Percentiles rank a stretch among this genome's conserved stretches.
phyloP scores from a whole-genome alignment of 164 flowering plant species.

The Aristolochia contorta region DNA sequence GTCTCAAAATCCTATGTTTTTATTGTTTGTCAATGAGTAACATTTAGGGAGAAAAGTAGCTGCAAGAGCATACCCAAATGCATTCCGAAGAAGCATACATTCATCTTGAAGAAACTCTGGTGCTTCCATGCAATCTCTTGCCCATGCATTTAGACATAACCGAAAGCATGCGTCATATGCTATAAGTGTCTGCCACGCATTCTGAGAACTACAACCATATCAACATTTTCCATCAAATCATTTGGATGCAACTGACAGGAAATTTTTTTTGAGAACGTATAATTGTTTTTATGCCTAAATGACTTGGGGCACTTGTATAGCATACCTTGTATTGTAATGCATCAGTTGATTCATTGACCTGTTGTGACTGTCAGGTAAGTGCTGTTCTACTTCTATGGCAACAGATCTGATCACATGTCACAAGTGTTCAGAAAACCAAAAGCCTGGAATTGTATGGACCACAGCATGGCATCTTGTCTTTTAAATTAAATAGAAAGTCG shows the following conservation, averaged over 20 bases:
- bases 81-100: constrained; percentile 63
- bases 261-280: no score
- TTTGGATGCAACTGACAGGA: no score
- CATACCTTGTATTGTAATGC: constrained; percentile 41
- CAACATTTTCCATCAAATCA: background rate
- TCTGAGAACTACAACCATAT: constrained; percentile 49
- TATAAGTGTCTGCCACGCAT: constrained; percentile 73
- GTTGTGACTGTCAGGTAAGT: constrained; percentile 24
- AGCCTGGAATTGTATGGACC: background rate
- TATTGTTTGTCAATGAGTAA: no score
- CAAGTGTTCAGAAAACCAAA: background rate
- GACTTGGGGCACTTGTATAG: no score
- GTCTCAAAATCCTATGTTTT: no score
- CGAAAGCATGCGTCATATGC: constrained; percentile 94
- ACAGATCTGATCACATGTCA: constrained; percentile 17
- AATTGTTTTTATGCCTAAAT: no score
- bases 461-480: background rate
- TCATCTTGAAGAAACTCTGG: constrained; percentile 79
- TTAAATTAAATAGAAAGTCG: no score
- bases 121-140: constrained; percentile 73
- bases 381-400: constrained; percentile 24
- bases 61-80: constrained; percentile 62
- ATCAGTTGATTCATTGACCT: constrained; percentile 25
- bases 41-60: background rate
- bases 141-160: constrained; percentile 77